phyloP scores from a whole-genome alignment of 192 early-diverging fungal species.

The Piromyces sp. region DNA sequence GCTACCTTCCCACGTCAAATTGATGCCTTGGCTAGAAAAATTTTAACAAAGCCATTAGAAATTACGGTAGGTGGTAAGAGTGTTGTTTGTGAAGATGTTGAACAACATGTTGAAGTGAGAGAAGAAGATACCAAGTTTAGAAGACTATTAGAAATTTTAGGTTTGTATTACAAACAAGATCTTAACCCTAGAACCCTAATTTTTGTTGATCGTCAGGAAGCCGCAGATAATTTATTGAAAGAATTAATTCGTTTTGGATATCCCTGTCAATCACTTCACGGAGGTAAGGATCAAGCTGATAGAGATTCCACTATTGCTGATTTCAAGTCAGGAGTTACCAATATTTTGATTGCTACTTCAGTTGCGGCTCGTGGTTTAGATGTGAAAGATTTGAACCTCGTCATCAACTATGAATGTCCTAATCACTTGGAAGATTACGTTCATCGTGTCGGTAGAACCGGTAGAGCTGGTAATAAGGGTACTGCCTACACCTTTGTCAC shows the following conservation, averaged over 20 bases:
- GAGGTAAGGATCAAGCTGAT: conserved; percentile 80
- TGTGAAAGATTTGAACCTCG: conserved; percentile 79
- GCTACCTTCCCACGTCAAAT: conserved; percentile 92
- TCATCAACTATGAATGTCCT: conserved; percentile 93
- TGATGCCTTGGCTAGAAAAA: conserved; percentile 86
- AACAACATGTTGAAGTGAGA: conserved; percentile 77
- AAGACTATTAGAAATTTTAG: conserved; percentile 73
- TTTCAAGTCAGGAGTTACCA: conserved; percentile 77
- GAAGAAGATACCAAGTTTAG: conserved; percentile 69
- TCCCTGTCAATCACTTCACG: conserved; percentile 76
- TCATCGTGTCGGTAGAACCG: conserved; percentile 93
- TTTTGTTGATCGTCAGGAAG: conserved; percentile 92
- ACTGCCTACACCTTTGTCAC: conserved; percentile 92
- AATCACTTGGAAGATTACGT: conserved; percentile 98
- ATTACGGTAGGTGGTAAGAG: conserved; percentile 88
- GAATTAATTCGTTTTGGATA: conserved; percentile 73
- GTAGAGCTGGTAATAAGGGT: conserved; percentile 94
- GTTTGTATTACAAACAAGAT: conserved; percentile 45
- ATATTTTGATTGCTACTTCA: conserved; percentile 87
- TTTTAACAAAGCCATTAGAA: conserved; percentile 74
- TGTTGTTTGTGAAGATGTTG: conserved; percentile 72
- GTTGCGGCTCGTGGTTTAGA: conserved; percentile 91
- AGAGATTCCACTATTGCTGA: conserved; percentile 83
- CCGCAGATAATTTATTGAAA: conserved; percentile 72
- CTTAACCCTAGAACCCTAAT: conserved; percentile 55